These are phyloP conservation scores for Anisodus tanguticus DNA, from an alignment of 257 asterid species.

Conservation along the genomic window DNA sequence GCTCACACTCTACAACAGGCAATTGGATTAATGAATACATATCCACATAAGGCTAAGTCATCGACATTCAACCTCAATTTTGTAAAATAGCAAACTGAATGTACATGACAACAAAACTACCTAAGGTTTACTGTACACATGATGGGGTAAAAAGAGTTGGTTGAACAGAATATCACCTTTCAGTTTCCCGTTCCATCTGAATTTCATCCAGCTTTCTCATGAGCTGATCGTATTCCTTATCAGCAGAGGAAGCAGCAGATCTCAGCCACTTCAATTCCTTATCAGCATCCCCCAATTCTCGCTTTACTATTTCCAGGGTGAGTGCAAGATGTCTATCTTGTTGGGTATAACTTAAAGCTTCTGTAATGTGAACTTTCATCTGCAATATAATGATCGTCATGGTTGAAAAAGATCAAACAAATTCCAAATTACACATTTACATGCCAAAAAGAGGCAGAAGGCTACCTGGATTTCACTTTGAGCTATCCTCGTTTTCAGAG, in stretches of 20 bases:
- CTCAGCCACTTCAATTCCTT: slow-evolving; percentile 91
- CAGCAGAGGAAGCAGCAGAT: slow-evolving; percentile 66
- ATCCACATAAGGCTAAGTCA: neutral
- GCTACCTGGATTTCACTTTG: slow-evolving; percentile 84
- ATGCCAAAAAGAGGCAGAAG: slow-evolving; percentile 25
- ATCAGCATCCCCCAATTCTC: slow-evolving; percentile 92
- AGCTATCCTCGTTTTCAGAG: slow-evolving; percentile 64
- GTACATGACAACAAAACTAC: neutral
- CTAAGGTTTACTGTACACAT: neutral
- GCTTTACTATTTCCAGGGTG: slow-evolving; percentile 66
- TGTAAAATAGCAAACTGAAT: neutral
- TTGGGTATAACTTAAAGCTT: slow-evolving; percentile 62
- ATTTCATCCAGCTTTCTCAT: slow-evolving; percentile 75
- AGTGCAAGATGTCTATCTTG: slow-evolving; percentile 71
- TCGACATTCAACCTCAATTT: neutral
- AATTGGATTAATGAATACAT: neutral
- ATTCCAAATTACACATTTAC: slow-evolving; percentile 26
- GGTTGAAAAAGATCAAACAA: slow-evolving; percentile 33
- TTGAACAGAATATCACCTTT: slow-evolving; percentile 56
- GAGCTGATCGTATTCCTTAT: slow-evolving; percentile 92
- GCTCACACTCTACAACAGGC: slow-evolving; percentile 5
- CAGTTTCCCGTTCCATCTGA: slow-evolving; percentile 62
- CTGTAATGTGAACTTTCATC: slow-evolving; percentile 68
- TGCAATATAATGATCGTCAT: slow-evolving; percentile 46
- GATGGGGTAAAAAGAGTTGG: neutral